Evolutionary conservation across 2,329 filamentous ascomycete genomes (phyloP), one percentile per base, ranked within the genome.

Genomic region (Epichloe glyceriae): DNA sequence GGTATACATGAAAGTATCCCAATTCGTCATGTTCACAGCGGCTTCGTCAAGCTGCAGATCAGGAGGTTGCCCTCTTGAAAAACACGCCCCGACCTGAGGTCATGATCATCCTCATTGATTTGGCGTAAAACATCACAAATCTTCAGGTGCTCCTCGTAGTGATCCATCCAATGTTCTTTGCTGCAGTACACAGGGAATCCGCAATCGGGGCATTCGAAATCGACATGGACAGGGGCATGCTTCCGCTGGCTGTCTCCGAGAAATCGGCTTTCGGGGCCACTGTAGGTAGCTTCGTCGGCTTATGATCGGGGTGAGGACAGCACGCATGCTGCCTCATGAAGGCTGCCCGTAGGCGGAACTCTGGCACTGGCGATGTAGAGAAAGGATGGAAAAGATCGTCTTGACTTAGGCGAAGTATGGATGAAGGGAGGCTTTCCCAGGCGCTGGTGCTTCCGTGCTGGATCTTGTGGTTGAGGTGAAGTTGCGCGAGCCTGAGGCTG

Each of bases 51-150:
- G 82, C 70, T 96, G 90, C 50, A 83, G 76, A 14, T 85, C 87
- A 0, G 93, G 63, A 95, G 95, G 54, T 90, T 82, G 62, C 95
- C 97, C 67, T 98, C 94, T 14, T 86, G 84, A 68, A 98, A 98
- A 67, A 88, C 85, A 30, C 93, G 80, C 3, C 93, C 93, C 17
- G 88, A 95, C 47, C 86, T 78, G 57, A 98, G 70, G 66, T 98
- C 93, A 63, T 98, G 94, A 59, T 98, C 93, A 63, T 98, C 93
- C 70, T 98, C 93, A 59, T 98, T 98, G 69, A 95, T 91, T 69
- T 97, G 85, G 57, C 85, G 77, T 51, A 98, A 72, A 0, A 86
- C 86, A 61, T 98, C 91, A 67, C 93, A 98, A 37, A 98, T 83
- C 63, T 96, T 80, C 54, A 98, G 67, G 67, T 98, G 93, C 17